Conservation (phyloP, 805 yeast genomes). For the Candida khao-thaluensis region DNA sequence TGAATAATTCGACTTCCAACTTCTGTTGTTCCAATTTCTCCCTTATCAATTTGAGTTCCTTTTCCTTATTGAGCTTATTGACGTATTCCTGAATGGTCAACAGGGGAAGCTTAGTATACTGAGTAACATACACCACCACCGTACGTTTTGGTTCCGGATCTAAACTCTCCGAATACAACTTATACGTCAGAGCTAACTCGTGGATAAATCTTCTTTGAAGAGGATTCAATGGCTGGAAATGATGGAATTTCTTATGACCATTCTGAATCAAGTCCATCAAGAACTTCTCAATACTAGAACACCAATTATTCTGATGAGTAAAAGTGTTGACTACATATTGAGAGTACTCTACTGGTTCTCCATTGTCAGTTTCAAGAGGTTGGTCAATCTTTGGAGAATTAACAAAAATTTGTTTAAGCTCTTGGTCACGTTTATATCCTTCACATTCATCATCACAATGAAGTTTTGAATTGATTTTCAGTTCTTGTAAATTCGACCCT, state of each 20-base stretch:
- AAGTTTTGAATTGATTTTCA: conserved; percentile 38
- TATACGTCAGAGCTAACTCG: conserved; percentile 58
- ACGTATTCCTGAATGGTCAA: conserved; percentile 32
- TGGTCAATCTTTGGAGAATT: conserved; percentile 19
- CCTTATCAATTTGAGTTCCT: conserved; percentile 18
- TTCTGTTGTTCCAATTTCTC: conserved; percentile 23
- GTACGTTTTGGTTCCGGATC: conserved; percentile 79
- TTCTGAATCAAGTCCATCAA: conserved; percentile 24
- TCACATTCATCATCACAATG: conserved; percentile 75
- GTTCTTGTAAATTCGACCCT: conserved; percentile 36
- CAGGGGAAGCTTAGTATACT: conserved; percentile 38
- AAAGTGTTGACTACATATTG: conserved; percentile 48
- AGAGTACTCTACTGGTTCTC: conserved; percentile 38
- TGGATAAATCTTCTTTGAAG: conserved; percentile 72
- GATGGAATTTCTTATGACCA: conserved; percentile 37
- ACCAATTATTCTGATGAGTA: conserved; percentile 63
- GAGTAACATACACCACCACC: conserved; percentile 54
- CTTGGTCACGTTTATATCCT: conserved; percentile 54
- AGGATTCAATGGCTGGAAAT: conserved; percentile 72
- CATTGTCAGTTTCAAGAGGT: conserved; percentile 13
- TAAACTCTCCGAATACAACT: conserved; percentile 67
- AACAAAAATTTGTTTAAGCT: conserved; percentile 62
- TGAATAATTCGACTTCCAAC: conserved; percentile 29
- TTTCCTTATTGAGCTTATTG: conserved; percentile 14
- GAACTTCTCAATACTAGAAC: conserved; percentile 57